Evolutionary conservation across 805 yeast genomes (phyloP), one percentile per base, ranked within the genome.

Genomic region (Nakazawaea anatomiae): DNA sequence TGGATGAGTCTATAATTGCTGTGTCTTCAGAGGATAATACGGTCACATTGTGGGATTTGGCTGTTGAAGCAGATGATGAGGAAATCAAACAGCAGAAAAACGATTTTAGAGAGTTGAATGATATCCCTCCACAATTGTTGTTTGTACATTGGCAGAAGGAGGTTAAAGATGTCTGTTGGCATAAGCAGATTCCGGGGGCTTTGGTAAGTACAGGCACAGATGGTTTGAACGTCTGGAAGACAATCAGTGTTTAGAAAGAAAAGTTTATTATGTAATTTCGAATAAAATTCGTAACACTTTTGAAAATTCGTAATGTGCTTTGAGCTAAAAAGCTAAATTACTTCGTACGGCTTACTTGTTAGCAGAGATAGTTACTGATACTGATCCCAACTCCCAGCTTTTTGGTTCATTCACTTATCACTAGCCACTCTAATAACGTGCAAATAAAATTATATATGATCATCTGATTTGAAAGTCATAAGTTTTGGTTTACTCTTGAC

Each of bases 111-210:
- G 97, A 91, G 60, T 73, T 94, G 57, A 84, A 83, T 57, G 95
- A 87, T 60, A 88, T 92, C 56, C 99, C 99, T 14, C 94, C 98
- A 27, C 99, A 94, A 69, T 76, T 94, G 61, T 73, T 94, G 65
- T 94, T 94, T 71, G 96, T 92, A 43, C 99, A 94, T 68, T 94
- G 98, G 98, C 99, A 94, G 73, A 83, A 84, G 60, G 95, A 94
- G 62, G 97, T 92, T 50, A 94, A 94, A 73, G 99, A 94, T 67
- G 97, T 92, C 46, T 87, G 95, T 70, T 94, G 99, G 99, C 97
- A 92, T 69, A 82, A 75, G 62, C 98, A 94, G 73, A 88, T 94
- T 51, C 99, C 99, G 3, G 99, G 99, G 45, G 85, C 96, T 58
- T 77, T 94, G 63, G 89, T 90, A 14, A 84, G 95, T 60, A 92